phyloP scores from a whole-genome alignment of 192 early-diverging fungal genomes.

The Endogone sp. region DNA sequence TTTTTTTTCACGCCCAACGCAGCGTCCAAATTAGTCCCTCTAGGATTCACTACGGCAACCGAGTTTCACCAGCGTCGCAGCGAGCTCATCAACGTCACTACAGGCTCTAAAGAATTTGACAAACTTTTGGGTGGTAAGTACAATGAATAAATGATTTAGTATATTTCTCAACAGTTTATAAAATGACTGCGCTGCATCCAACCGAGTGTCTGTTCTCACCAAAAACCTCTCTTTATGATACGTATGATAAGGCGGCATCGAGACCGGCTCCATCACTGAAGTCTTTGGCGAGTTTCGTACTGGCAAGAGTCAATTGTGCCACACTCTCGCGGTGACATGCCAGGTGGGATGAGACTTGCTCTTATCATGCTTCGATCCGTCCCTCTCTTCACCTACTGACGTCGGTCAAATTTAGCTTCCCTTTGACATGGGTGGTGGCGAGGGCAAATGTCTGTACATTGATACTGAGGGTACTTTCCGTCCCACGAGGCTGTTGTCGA shows the following conservation, averaged over 20 bases:
- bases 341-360: constrained; percentile 67
- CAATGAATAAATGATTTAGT: not conserved
- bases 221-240: no score
- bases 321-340: constrained; percentile 93
- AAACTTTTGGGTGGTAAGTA: constrained; percentile 77
- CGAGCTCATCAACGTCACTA: constrained; percentile 80
- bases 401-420: constrained; percentile 53
- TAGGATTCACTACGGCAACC: constrained; percentile 94
- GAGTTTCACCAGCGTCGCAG: constrained; percentile 81
- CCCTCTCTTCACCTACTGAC: not conserved
- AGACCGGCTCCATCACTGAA: constrained; percentile 96
- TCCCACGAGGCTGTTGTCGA: constrained; percentile 79
- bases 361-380: no score
- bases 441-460: constrained; percentile 94
- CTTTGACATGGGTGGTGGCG: constrained; percentile 82
- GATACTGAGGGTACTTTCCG: constrained; percentile 98
- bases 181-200: no score
- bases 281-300: constrained; percentile 98
- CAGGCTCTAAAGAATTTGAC: constrained; percentile 90
- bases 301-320: constrained; percentile 96
- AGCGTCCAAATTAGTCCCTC: constrained; percentile 89
- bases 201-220: no score
- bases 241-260: constrained; percentile 73
- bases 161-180: no score
- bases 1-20: not conserved